phyloP scores from a whole-genome alignment of 2,329 filamentous ascomycete genomes.

The Curvularia hawaiiensis region DNA sequence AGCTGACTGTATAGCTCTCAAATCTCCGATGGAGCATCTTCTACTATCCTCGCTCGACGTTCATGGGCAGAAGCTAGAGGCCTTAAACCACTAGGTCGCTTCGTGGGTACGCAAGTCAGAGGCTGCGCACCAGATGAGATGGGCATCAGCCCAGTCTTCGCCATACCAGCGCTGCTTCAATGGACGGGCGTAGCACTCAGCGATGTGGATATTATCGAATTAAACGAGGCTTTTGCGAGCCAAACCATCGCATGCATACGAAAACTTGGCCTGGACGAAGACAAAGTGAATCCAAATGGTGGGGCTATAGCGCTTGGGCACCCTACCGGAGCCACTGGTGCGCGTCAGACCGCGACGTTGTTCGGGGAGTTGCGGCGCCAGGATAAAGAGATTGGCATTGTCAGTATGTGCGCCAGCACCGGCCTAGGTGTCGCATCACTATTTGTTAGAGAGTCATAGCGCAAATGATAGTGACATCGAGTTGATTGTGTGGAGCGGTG shows the following conservation, averaged over 20 bases:
- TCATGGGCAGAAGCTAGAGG: constrained; percentile 84
- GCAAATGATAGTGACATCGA: neutral
- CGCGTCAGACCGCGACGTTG: constrained; percentile 82
- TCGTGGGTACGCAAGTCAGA: constrained; percentile 87
- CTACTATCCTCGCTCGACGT: constrained; percentile 89
- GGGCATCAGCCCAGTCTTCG: constrained; percentile 81
- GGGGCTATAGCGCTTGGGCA: constrained; percentile 84
- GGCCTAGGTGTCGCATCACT: constrained; percentile 40
- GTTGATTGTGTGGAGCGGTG: neutral
- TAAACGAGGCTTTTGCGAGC: constrained; percentile 96
- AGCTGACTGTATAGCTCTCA: constrained; percentile 67
- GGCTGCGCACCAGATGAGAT: constrained; percentile 93
- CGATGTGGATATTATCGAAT: constrained; percentile 86
- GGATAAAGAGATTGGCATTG: constrained; percentile 77
- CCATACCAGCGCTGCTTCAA: constrained; percentile 78
- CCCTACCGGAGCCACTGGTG: constrained; percentile 75
- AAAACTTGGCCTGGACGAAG: constrained; percentile 67
- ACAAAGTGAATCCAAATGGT: constrained; percentile 80
- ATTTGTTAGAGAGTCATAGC: constrained; percentile 37
- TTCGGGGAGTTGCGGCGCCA: constrained; percentile 70
- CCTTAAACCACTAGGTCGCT: constrained; percentile 91
- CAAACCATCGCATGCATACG: constrained; percentile 91
- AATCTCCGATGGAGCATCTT: constrained; percentile 91
- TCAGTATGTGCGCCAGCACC: constrained; percentile 75
- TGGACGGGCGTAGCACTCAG: constrained; percentile 77